A percentile compares a stretch with the other conserved stretches of the same genome.
These are phyloP conservation scores for Melastoma candidum DNA, from an alignment of 441 rosid species.

Conservation along the genomic window DNA sequence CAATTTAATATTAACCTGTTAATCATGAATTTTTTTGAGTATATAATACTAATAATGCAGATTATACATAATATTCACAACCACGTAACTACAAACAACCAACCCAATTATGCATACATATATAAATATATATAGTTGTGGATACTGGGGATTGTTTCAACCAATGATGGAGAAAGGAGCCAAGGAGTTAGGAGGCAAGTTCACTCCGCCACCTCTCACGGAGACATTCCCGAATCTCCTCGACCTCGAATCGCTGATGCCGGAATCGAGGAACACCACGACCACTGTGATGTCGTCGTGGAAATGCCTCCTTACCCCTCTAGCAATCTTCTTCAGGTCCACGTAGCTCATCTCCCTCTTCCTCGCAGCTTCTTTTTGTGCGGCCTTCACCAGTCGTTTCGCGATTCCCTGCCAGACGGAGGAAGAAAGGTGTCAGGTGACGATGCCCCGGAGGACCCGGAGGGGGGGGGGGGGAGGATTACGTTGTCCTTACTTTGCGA, in stretches of 20 bases:
- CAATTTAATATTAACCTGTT: too few relatives aligned
- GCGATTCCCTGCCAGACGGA: too few relatives aligned
- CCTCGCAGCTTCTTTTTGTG: slow-evolving; percentile 11
- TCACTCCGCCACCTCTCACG: slow-evolving; percentile 15
- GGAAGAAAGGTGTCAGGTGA: too few relatives aligned
- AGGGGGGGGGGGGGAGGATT: too few relatives aligned
- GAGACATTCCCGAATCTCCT: slow-evolving; percentile 4
- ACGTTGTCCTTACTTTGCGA: too few relatives aligned
- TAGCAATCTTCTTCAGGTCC: slow-evolving; percentile 12
- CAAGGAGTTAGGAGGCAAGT: slow-evolving; percentile 9
- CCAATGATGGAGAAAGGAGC: slow-evolving; percentile 2
- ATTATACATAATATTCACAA: too few relatives aligned
- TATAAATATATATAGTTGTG: background rate
- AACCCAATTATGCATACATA: too few relatives aligned
- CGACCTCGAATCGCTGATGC: background rate
- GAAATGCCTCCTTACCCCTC: slow-evolving; percentile 13
- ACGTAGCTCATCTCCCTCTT: slow-evolving; percentile 15
- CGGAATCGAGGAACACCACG: slow-evolving; percentile 3
- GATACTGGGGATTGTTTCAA: background rate
- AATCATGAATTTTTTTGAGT: too few relatives aligned
- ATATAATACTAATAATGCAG: too few relatives aligned
- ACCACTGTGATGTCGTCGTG: slow-evolving; percentile 13
- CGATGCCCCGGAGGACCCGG: too few relatives aligned
- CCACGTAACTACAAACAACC: too few relatives aligned
- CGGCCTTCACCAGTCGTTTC: slow-evolving; percentile 8